Evolutionary conservation across 2,329 filamentous ascomycete species (phyloP), one percentile per base, ranked within the genome.

Genomic region (Alternaria triticina): DNA sequence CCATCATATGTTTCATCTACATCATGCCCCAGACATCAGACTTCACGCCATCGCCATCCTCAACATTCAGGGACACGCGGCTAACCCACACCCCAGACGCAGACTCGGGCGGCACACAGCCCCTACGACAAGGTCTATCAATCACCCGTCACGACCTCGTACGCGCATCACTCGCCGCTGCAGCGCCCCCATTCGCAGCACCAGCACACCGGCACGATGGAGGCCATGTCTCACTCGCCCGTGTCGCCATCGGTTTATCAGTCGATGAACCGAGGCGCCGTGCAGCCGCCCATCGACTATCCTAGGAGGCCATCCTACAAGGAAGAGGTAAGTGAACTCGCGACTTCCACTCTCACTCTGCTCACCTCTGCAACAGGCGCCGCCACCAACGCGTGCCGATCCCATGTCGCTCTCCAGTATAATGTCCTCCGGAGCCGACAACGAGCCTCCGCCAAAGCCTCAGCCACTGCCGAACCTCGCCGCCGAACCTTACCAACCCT

Each of bases 351-450:
- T 0, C 36, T 17, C 30, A 61, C 49, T 23, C 28, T 40, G 59
- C 73, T 79, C 59, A 76, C 73, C 55, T 44, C 46, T 57, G 49
- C 44, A 30, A 61, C 61, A 75, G 75, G 66, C 70, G 36, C 78
- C 94, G 88, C 92, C 90, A 56, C 88, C 91, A 87, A 91, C 91
- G 54, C 89, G 94, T 78, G 90, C 91, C 62, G 92, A 97, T 77
- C 91, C 94, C 57, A 97, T 97, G 94, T 96, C 94, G 6, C 96
- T 98, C 76, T 96, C 93, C 69, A 97, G 94, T 77, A 96, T 98
- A 63, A 89, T 98, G 46, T 95, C 93, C 15, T 95, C 93, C 5
- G 94, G 88, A 70, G 86, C 91, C 59, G 90, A 93, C 59, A 87
- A 91, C 59, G 90, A 93, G 52, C 89, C 91, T 57, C 85, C 88